phyloP scores from a whole-genome alignment of 768 basidiomycete genomes.

The Imleria badia region DNA sequence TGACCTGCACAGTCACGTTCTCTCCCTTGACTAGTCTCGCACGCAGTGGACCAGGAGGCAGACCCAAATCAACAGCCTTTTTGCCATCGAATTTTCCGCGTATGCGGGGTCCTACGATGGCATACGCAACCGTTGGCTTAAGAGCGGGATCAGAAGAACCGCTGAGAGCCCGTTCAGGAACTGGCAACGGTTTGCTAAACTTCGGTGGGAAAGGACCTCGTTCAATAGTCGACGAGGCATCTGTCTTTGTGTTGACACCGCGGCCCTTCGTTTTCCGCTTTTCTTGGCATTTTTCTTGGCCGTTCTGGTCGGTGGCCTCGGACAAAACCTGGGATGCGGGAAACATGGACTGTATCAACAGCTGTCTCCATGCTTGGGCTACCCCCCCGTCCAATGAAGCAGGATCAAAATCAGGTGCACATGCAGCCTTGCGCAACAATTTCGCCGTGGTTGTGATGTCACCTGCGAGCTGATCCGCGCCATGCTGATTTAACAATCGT shows the following conservation, averaged over 20 bases:
- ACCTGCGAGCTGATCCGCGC: neutral
- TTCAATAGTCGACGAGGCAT: neutral
- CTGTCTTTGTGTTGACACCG: neutral
- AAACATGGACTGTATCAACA: slow-evolving; percentile 63
- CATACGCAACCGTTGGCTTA: slow-evolving; percentile 47
- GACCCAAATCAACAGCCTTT: slow-evolving; percentile 61
- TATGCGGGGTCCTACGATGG: slow-evolving; percentile 50
- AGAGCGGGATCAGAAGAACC: slow-evolving; percentile 15
- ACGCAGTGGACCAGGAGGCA: slow-evolving; percentile 61
- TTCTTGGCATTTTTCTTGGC: slow-evolving; percentile 1
- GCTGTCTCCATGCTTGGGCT: slow-evolving; percentile 55
- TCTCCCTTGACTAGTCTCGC: slow-evolving; percentile 63
- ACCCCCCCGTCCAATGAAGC: slow-evolving; percentile 38
- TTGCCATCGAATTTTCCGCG: slow-evolving; percentile 72
- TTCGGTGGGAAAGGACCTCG: slow-evolving; percentile 18
- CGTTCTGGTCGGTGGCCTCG: slow-evolving; percentile 8
- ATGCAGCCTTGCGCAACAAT: slow-evolving; percentile 25
- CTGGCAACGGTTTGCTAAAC: slow-evolving; percentile 19
- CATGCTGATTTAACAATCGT: slow-evolving; percentile 14
- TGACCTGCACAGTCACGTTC: slow-evolving; percentile 53
- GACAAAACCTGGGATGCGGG: slow-evolving; percentile 36
- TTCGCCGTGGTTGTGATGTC: neutral
- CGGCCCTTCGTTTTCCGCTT: slow-evolving; percentile 13
- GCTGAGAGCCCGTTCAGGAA: slow-evolving; percentile 19
- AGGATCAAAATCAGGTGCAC: slow-evolving; percentile 27